Evolutionary conservation across 192 early-diverging fungal species (phyloP), one percentile per base, ranked within the genome.

Genomic region (Dimargaris verticillata): DNA sequence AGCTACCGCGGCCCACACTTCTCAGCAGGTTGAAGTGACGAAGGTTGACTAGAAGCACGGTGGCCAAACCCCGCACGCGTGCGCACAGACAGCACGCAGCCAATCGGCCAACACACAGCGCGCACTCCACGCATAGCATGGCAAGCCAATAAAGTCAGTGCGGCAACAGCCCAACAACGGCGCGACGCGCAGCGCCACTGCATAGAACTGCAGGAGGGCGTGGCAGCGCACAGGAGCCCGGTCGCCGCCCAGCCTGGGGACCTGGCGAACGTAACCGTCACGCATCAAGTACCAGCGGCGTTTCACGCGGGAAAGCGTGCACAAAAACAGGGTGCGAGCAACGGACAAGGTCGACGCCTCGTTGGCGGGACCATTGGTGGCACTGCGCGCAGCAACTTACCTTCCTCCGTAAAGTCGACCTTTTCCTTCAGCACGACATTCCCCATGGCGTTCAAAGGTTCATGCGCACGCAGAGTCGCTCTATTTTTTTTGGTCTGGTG

Each of bases 1-100:
- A 96, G 5, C 92, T 91, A 1, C 95, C 95, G 62, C 91, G 91
- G 7, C 95, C 95, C 42, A 97, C 89, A 9, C 83, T 84, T 29
- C 91, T 80, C 42, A 94, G 71, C 43, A 97, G 80, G 61, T 88
- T 82, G 68, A 97, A 97, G 68, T 97, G 90, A 51, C 79, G 75
- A 38, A 95, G 75, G 58, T 88, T 62, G 46, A 70, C 44, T 60
- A 59, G 7, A 62, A 49, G 33, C 33, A 7, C 33, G 3, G 33
- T 7, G 33, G 33, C 7, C 7, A 2, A 38, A 2, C 2, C 33
- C 2, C 33, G 7, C 33, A 38, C 33, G 7, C 33, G 7, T 38
- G 7, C 33, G 33, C 33, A 38, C 33, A 38, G 33, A 38, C 33
- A 38, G 33, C 33, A 38, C 33, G 33, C 33, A 38, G 28, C 49